Evolutionary conservation across 2,329 filamentous ascomycete genomes (phyloP).

Genomic region (Penicillium sp.): DNA sequence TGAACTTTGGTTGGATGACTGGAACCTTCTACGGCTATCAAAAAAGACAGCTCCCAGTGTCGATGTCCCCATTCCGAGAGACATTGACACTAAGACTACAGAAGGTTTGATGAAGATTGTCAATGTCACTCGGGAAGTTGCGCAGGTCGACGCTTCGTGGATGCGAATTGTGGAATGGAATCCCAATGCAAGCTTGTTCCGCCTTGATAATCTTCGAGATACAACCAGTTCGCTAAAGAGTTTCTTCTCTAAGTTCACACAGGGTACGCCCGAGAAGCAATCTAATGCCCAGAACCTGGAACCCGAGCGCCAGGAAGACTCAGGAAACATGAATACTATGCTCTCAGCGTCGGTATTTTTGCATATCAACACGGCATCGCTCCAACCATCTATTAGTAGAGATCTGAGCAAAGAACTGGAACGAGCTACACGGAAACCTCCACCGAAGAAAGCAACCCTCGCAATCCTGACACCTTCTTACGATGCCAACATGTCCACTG

Average conservation of each 20-base stretch:
- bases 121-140: constrained; percentile 78
- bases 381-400: constrained; percentile 71
- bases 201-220: constrained; percentile 42
- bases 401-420: constrained; percentile 83
- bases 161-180: constrained; percentile 89
- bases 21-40: constrained; percentile 71
- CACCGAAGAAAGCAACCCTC: constrained; percentile 81
- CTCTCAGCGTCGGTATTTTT: constrained; percentile 83
- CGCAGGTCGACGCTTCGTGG: constrained; percentile 87
- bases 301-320: constrained; percentile 60
- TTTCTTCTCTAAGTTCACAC: constrained; percentile 78
- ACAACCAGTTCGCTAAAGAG: constrained; percentile 65
- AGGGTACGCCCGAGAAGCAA: constrained; percentile 46
- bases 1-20: constrained; percentile 88
- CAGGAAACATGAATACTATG: constrained; percentile 69
- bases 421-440: constrained; percentile 94
- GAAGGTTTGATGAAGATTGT: constrained; percentile 86
- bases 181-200: constrained; percentile 49
- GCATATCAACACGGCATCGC: constrained; percentile 78
- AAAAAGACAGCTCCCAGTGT: constrained; percentile 84
- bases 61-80: constrained; percentile 69
- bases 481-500: constrained; percentile 70
- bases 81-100: constrained; percentile 77
- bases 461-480: constrained; percentile 90
- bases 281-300: constrained; percentile 53